phyloP scores from a whole-genome alignment of 768 basidiomycete genomes.

The Suillus cothurnatus region DNA sequence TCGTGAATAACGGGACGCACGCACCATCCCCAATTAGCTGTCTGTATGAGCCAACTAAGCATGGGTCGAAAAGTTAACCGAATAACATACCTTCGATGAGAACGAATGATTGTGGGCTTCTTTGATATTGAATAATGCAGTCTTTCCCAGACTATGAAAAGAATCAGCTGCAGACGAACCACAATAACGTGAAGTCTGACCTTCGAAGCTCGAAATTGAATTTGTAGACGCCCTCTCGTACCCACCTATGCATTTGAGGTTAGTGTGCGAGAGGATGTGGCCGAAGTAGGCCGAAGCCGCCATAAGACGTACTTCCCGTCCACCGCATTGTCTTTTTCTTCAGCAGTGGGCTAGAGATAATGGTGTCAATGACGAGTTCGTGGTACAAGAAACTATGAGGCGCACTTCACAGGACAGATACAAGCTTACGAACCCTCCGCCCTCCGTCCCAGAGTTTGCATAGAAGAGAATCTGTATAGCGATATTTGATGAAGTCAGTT shows the following conservation, averaged over 20 bases:
- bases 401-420: slow-evolving; percentile 83
- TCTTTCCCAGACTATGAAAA: slow-evolving; percentile 44
- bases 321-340: slow-evolving; percentile 70
- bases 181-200: slow-evolving; percentile 36
- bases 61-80: slow-evolving; percentile 17
- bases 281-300: neutral
- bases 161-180: neutral
- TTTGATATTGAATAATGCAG: slow-evolving; percentile 60
- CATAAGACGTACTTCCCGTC: slow-evolving; percentile 51
- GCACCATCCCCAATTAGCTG: slow-evolving; percentile 90
- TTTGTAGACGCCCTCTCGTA: slow-evolving; percentile 82
- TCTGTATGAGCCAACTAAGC: slow-evolving; percentile 38
- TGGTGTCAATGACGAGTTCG: neutral
- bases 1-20: slow-evolving; percentile 4
- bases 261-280: neutral
- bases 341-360: slow-evolving; percentile 63
- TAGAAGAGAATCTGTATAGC: slow-evolving; percentile 73
- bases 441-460: slow-evolving; percentile 73
- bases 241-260: slow-evolving; percentile 54
- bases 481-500: neutral
- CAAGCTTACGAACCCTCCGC: slow-evolving; percentile 66
- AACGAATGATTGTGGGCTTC: slow-evolving; percentile 86
- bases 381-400: neutral
- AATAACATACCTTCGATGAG: slow-evolving; percentile 57
- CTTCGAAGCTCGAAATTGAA: slow-evolving; percentile 83